These are phyloP conservation scores for Aspergillus biplanus DNA, from an alignment of 495 filamentous ascomycete genomes.

Conservation along the genomic window DNA sequence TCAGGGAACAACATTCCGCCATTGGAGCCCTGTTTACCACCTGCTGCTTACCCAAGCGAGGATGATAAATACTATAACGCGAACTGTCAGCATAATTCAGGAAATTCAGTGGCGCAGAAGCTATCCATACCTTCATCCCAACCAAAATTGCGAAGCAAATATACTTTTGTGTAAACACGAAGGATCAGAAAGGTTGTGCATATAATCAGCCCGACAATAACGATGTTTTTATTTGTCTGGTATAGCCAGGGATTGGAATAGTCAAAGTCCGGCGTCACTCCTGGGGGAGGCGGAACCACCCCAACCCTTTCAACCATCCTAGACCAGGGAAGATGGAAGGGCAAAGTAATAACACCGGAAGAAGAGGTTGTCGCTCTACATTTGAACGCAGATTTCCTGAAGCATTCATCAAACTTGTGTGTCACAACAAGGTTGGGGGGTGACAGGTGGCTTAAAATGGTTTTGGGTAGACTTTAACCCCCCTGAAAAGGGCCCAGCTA, in stretches of 20 bases:
- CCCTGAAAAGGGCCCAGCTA: background rate
- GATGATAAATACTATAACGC: slow-evolving; percentile 28
- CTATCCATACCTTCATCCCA: slow-evolving; percentile 34
- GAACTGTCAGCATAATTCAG: background rate
- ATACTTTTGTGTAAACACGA: slow-evolving; percentile 29
- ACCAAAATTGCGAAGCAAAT: slow-evolving; percentile 28
- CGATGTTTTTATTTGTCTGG: slow-evolving; percentile 7
- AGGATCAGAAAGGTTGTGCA: slow-evolving; percentile 22
- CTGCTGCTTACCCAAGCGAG: slow-evolving; percentile 30
- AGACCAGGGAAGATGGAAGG: background rate
- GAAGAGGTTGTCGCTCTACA: background rate
- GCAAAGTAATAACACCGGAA: background rate
- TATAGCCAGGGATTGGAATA: slow-evolving; percentile 7
- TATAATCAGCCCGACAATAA: slow-evolving; percentile 22
- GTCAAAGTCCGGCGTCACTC: slow-evolving; percentile 6
- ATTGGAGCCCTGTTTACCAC: background rate
- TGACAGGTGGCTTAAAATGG: background rate
- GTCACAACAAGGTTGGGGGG: background rate
- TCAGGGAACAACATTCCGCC: background rate
- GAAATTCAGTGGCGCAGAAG: background rate
- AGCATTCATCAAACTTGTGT: background rate
- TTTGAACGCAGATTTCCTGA: background rate
- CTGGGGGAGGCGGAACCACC: slow-evolving; percentile 6
- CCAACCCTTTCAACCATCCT: background rate
- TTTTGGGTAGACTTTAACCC: background rate